Evolutionary conservation across 768 basidiomycete genomes (phyloP), one percentile per base, ranked within the genome.

Genomic region (Boletus huronensis): DNA sequence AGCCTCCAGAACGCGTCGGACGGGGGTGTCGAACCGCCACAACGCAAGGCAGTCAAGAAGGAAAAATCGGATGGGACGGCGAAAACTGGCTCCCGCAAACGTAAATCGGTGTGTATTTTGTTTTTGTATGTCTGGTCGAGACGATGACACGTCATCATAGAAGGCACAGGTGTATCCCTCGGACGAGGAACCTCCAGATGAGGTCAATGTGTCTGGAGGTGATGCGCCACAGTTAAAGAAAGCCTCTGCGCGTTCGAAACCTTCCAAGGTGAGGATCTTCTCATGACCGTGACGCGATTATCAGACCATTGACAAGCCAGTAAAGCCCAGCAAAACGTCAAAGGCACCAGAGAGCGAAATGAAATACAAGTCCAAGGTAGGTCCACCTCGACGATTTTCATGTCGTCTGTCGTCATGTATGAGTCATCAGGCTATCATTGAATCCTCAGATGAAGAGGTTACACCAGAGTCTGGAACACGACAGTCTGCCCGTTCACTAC

Each of bases 381-480:
- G 58, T 43, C 14, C 31, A 21, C 46, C 26, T 14, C 25, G 19
- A 16, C 9, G 9, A n/a, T n/a, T 3, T 11, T 25, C 17, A 10
- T 32, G n/a, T 52, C 2, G 19, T 52, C 16, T 3, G 7, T 29
- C 19, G 25, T 40, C 21, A 28, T 49, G 26, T 29, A 48, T 5
- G 40, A 25, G 13, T 43, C 29, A 9, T 32, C 28, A 70, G 69
- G 62, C 68, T 40, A 47, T 55, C 13, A 58, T 71, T 9, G 68
- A 70, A 34, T 61, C 68, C 23, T 71, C 69, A 1, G 69, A 59
- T 14, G 69, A 68, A 29, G 68, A 69, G 42, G 61, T 19, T 17
- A 47, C 40, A 34, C 9, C 54, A n/a, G 50, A 58, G n/a, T 50
- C 57, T 9, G 45, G 31, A 17, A 19, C 25, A n/a, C 44, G 31